phyloP scores from a whole-genome alignment of 208 protist genomes.

The Leishmania turanica region DNA sequence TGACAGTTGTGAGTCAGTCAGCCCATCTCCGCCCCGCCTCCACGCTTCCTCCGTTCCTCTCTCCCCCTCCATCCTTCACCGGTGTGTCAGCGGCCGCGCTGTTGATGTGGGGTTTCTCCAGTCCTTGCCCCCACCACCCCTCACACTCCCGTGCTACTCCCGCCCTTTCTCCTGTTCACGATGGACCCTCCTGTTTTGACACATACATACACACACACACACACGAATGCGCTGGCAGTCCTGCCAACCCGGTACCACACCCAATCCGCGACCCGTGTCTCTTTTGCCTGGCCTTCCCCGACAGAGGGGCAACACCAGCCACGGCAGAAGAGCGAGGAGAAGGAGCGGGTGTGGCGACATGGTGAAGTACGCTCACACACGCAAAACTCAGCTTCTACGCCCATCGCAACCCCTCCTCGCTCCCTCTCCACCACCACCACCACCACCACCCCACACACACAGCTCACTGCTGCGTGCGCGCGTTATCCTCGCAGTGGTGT shows the following conservation, averaged over 20 bases:
- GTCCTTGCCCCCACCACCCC: background rate
- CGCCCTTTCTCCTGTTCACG: background rate
- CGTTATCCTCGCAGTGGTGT: background rate
- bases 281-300: background rate
- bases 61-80: background rate
- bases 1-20: background rate
- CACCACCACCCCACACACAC: background rate
- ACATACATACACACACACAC: background rate
- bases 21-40: background rate
- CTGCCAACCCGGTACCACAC: background rate
- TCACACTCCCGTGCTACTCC: background rate
- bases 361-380: background rate
- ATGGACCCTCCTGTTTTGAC: background rate
- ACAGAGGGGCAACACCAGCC: background rate
- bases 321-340: background rate
- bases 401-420: background rate
- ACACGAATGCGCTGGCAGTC: background rate
- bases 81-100: background rate
- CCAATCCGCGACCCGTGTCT: background rate
- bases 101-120: constrained; percentile 2
- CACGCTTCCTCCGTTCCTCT: background rate
- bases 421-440: background rate
- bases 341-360: background rate
- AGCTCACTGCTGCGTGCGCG: background rate
- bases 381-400: background rate